phyloP scores from a whole-genome alignment of 2,329 filamentous ascomycete genomes.

The Hypoxylon sp. region DNA sequence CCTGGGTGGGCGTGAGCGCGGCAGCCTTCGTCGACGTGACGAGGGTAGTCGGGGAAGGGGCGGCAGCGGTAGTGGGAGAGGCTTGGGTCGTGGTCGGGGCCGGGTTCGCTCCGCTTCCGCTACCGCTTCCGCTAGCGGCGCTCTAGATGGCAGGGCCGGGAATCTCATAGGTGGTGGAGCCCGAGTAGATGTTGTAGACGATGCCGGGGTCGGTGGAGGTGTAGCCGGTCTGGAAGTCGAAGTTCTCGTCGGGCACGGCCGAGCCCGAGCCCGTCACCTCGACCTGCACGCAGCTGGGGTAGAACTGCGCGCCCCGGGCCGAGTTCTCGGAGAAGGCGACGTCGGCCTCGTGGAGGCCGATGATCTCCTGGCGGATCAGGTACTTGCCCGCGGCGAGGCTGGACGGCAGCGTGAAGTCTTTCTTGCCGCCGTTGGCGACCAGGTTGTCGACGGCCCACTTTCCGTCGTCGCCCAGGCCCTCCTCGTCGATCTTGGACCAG shows the following conservation, averaged over 20 bases:
- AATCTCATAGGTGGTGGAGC: slow-evolving; percentile 45
- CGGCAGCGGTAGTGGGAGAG: neutral
- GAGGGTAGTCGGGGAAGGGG: neutral
- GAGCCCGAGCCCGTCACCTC: slow-evolving; percentile 63
- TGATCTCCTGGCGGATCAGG: slow-evolving; percentile 63
- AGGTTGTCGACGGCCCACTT: slow-evolving; percentile 57
- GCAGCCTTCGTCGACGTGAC: no score
- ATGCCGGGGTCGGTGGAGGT: slow-evolving; percentile 65
- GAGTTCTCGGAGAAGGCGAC: slow-evolving; percentile 43
- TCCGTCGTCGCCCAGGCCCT: slow-evolving; percentile 44
- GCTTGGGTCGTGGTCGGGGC: neutral
- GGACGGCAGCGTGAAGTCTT: slow-evolving; percentile 56
- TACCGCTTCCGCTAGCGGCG: slow-evolving; percentile 27
- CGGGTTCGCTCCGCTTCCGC: no score
- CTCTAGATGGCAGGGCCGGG: slow-evolving; percentile 48
- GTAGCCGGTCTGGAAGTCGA: slow-evolving; percentile 63
- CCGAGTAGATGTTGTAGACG: slow-evolving; percentile 46
- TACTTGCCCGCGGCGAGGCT: slow-evolving; percentile 59
- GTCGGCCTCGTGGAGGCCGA: slow-evolving; percentile 58
- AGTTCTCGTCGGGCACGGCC: slow-evolving; percentile 52
- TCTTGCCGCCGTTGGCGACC: slow-evolving; percentile 58
- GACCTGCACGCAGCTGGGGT: slow-evolving; percentile 67
- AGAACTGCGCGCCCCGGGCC: slow-evolving; percentile 59
- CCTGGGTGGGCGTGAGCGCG: slow-evolving; percentile 2
- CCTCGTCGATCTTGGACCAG: slow-evolving; percentile 57